Evolutionary conservation across 2,329 filamentous ascomycete species (phyloP).

Genomic region (Talaromyces sp.): DNA sequence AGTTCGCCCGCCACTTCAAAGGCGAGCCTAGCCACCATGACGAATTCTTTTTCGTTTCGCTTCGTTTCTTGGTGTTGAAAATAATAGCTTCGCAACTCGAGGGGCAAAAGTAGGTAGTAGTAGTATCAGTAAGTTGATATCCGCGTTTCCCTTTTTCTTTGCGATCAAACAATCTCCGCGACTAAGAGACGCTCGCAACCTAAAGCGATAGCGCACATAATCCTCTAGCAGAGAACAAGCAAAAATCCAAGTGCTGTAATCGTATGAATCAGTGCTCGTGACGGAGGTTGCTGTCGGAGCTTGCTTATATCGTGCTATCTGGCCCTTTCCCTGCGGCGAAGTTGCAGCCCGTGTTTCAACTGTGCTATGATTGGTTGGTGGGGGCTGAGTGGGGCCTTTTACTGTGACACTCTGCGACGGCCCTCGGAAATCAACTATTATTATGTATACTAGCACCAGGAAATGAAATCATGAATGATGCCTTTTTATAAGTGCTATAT

Average conservation of each 20-base stretch:
- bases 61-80: neutral
- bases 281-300: neutral
- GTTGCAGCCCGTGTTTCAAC: neutral
- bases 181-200: conserved; percentile 25
- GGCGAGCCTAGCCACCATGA: conserved; percentile 31
- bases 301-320: neutral
- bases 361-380: neutral
- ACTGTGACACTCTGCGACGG: neutral
- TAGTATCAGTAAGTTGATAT: no score
- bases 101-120: no score
- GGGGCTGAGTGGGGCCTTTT: neutral
- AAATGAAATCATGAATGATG: no score
- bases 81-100: neutral
- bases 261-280: neutral
- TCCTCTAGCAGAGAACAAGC: conserved; percentile 13
- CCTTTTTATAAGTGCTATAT: neutral
- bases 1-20: conserved; percentile 29
- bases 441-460: no score
- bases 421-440: neutral
- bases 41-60: neutral
- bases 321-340: neutral
- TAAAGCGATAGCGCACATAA: conserved; percentile 31
- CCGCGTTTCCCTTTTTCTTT: no score
- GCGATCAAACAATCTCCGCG: conserved; percentile 25
- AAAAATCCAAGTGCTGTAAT: neutral